A percentile compares a stretch with the other conserved stretches of the same genome.
phyloP scores from a whole-genome alignment of 148 eudicot species.

The Oxyria digyna region DNA sequence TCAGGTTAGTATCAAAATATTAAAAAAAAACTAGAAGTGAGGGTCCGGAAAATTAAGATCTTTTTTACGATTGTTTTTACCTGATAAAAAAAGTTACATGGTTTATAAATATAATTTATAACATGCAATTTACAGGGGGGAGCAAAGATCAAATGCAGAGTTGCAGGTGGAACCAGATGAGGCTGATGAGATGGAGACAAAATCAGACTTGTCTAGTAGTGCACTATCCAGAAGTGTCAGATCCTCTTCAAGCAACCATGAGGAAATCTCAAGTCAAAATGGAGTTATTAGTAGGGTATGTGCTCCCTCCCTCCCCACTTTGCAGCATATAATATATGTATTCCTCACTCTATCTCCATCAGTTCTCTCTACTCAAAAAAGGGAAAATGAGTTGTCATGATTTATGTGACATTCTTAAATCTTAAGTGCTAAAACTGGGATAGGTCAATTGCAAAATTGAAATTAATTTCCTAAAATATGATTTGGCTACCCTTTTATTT shows the following conservation, averaged over 20 bases:
- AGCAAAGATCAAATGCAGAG: slow-evolving; percentile 19
- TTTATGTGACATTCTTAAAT: no score
- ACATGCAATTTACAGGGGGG: slow-evolving; percentile 23
- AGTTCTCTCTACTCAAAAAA: no score
- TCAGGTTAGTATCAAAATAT: slow-evolving; percentile 27
- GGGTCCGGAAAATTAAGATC: background rate
- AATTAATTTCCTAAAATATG: no score
- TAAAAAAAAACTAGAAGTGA: background rate
- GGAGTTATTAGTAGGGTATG: slow-evolving; percentile 37
- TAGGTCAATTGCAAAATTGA: no score
- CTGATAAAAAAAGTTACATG: background rate
- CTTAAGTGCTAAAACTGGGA: no score
- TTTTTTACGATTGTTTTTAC: background rate
- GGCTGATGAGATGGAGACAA: slow-evolving; percentile 31
- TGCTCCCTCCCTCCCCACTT: slow-evolving; percentile 3
- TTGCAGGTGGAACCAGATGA: slow-evolving; percentile 23
- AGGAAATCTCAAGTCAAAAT: slow-evolving; percentile 26
- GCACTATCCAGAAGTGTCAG: slow-evolving; percentile 25
- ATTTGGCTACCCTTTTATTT: no score
- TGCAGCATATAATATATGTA: no score
- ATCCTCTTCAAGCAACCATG: slow-evolving; percentile 36
- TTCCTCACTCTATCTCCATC: no score
- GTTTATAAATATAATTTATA: background rate
- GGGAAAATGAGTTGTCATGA: no score
- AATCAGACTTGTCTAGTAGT: slow-evolving; percentile 41